Evolutionary conservation across 1,284 basidiomycete species (phyloP), one percentile per base, ranked within the genome.

Genomic region (Tilletia setariae): DNA sequence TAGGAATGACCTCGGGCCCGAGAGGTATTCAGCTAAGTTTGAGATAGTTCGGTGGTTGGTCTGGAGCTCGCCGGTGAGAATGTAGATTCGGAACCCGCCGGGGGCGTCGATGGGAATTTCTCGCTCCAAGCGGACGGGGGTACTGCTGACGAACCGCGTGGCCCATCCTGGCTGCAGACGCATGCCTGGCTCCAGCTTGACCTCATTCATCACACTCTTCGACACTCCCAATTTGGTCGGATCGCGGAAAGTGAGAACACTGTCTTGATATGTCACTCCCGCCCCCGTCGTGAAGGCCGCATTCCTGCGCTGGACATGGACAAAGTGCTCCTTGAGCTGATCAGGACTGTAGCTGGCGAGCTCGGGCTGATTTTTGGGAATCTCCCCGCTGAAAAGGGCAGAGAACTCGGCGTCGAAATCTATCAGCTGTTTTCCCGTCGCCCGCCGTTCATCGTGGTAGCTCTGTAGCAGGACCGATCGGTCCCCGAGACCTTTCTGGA

Each of bases 71-170:
- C 91, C 90, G 0, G 86, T 83, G 80, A 91, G 91, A 15, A 91
- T 83, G 59, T 92, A 83, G 40, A 91, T 67, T 75, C 90, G 89
- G 86, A 90, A 91, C n/a, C 89, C 87, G 51, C 78, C 78, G 1
- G 78, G 78, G 9, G 85, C 85, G 74, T 91, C 88, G 13, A 90
- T 85, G 2, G 87, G 88, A 49, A 90, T 83, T 53, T 90, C 79
- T 72, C 90, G 88, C 65, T 91, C 90, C 40, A 92, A 84, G 68
- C 91, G 87, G 63, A 87, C 83, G 1, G 88, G 88, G 40, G 87
- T 86, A 1, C 84, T 84, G 79, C 91, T 89, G 19, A 89, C 88
- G 2, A 87, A 89, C 51, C 89, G 87, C 30, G 90, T 82, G 64
- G 91, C 90, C 78, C 78, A 79, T 0, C 75, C 74, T n/a, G 78